Evolutionary conservation across 345 rosid genomes (phyloP).

Genomic region (Rhodamnia rubescens): DNA sequence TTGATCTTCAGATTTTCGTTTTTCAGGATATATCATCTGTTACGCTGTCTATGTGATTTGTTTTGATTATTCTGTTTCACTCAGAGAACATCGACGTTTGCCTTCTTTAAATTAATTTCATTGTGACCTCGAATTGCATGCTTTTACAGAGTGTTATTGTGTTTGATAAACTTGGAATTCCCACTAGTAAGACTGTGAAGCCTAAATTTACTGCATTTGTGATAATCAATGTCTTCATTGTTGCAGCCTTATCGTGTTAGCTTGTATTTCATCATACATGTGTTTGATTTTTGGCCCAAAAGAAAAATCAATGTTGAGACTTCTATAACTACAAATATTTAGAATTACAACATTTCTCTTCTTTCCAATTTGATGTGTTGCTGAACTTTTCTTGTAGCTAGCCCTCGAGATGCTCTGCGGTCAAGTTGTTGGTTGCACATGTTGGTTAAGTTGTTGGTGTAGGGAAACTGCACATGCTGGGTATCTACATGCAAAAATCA

Average conservation of each 20-base stretch:
- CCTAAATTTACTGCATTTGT: neutral
- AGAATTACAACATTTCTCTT: neutral
- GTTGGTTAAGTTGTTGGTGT: no score
- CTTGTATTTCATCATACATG: neutral
- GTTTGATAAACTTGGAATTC: no score
- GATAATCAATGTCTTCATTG: neutral
- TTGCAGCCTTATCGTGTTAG: neutral
- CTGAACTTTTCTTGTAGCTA: conserved; percentile 14
- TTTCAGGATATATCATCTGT: no score
- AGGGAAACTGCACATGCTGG: conserved; percentile 9
- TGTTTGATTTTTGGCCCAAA: neutral
- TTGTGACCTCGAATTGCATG: no score
- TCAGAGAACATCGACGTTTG: no score
- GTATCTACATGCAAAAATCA: conserved; percentile 46
- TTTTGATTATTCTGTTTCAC: no score
- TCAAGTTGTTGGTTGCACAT: conserved; percentile 13
- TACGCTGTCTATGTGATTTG: no score
- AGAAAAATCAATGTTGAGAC: neutral
- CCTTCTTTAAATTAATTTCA: no score
- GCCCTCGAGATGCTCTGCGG: conserved; percentile 51
- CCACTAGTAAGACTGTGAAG: no score
- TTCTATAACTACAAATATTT: neutral
- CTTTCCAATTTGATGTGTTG: neutral
- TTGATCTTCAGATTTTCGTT: no score
- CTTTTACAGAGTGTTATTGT: no score